Evolutionary conservation across 768 basidiomycete genomes (phyloP), one percentile per base, ranked within the genome.

Genomic region (Pisolithus marmoratus): DNA sequence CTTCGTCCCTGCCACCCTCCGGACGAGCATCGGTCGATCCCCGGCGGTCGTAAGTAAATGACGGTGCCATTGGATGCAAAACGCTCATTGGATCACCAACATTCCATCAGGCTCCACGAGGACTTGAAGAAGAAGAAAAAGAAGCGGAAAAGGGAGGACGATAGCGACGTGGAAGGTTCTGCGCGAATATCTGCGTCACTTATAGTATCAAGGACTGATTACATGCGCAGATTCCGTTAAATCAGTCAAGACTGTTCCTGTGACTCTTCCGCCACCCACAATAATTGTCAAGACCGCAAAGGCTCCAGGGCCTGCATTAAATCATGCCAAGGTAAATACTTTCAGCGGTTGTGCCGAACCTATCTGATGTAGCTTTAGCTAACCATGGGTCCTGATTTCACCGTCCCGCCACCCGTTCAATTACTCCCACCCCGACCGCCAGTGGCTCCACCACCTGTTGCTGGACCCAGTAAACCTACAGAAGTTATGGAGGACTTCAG

Each of bases 401-500:
- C 73, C 38, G 52, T 87, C 9, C 86, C 86, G 14, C 69, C 69
- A 26, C 47, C 72, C 29, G 58, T 70, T 19, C 69, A 74, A 31
- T 74, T 87, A 17, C 72, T 87, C 14, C 79, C 80, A 2, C 64
- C 75, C 9, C 84, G 83, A 29, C 87, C 87, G 1, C 78, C 80
- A 49, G 72, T 83, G 66, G 79, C 79, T 34, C 74, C 76, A 49
- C 73, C 81, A 38, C 85, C 88, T 26, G 73, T 79, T 59, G 76
- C 88, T n/a, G 86, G 85, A n/a, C 89, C 90, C n/a, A 84, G 81
- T 63, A 86, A 82, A 60, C 83, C 91, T 40, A 82, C 75, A 26
- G 85, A 94, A 50, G 93, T 97, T 26, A 78, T 61, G 51, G 92
- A 95, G 51, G 94, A 97, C 70, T 96, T 93, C 63, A 91, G 86